These are phyloP conservation scores for Fusarium camptoceras DNA, from an alignment of 2,329 filamentous ascomycete species.

Conservation along the genomic window DNA sequence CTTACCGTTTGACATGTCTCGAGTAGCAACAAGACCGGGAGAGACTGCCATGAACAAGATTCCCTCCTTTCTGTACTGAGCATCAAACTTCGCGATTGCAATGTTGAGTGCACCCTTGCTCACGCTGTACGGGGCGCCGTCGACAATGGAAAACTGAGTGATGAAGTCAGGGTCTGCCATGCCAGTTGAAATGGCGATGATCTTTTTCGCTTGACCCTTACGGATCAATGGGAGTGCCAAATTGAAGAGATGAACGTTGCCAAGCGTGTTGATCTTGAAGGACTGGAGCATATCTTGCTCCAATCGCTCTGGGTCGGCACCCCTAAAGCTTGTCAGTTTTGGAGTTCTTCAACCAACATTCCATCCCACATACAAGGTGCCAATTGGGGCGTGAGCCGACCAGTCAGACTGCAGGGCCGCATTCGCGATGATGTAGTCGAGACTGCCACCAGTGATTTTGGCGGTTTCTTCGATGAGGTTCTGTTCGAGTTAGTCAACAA, in stretches of 20 bases:
- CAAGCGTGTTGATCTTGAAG: constrained; percentile 63
- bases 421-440: constrained; percentile 67
- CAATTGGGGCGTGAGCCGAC: constrained; percentile 39
- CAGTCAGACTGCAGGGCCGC: constrained; percentile 53
- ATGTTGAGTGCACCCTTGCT: constrained; percentile 66
- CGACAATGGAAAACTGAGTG: constrained; percentile 51
- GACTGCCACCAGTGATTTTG: constrained; percentile 52
- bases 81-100: constrained; percentile 64
- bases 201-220: constrained; percentile 64
- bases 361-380: constrained; percentile 27
- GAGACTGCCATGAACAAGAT: constrained; percentile 64
- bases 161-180: constrained; percentile 60
- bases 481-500: not conserved
- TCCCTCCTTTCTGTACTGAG: constrained; percentile 61
- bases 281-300: constrained; percentile 29
- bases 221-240: constrained; percentile 64
- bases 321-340: not conserved
- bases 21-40: constrained; percentile 63
- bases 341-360: rapidly evolving
- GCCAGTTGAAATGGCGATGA: constrained; percentile 63
- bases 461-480: constrained; percentile 43
- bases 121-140: constrained; percentile 56
- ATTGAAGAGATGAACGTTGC: constrained; percentile 64
- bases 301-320: constrained; percentile 19
- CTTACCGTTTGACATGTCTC: constrained; percentile 47